A percentile compares a stretch with the other conserved stretches of the same genome.
phyloP scores from a whole-genome alignment of 164 flowering plant genomes.

The Nymphaea colorata region DNA sequence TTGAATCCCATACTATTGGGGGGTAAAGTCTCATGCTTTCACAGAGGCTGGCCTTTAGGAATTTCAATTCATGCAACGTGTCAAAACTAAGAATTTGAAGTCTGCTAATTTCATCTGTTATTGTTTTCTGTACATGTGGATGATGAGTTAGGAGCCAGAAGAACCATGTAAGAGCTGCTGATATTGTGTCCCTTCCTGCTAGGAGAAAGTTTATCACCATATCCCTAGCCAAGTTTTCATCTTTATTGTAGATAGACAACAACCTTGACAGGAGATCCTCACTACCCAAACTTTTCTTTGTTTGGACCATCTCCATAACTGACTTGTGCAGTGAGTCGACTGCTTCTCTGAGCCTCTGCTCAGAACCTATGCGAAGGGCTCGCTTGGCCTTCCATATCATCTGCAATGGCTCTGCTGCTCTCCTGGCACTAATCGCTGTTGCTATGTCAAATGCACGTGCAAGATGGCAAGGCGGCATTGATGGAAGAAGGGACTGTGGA shows the following conservation, averaged over 20 bases:
- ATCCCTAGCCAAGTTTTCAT: conserved; percentile 31
- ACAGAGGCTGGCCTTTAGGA: conserved; percentile 52
- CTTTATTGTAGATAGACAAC: conserved; percentile 7
- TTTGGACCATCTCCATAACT: conserved; percentile 33
- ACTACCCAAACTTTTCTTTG: neutral
- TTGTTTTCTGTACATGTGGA: conserved; percentile 20
- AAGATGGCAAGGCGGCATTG: conserved; percentile 21
- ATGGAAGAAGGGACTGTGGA: conserved; percentile 35
- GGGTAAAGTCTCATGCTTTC: conserved; percentile 83
- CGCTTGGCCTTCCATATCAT: conserved; percentile 62
- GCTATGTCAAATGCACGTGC: conserved; percentile 54
- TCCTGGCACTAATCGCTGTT: conserved; percentile 42
- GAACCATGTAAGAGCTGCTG: conserved; percentile 90
- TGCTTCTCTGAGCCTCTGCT: conserved; percentile 36
- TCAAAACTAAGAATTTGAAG: conserved; percentile 15
- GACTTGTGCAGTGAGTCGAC: conserved; percentile 24
- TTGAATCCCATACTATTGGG: conserved; percentile 63
- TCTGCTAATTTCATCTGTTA: no score
- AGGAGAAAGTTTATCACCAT: conserved; percentile 74
- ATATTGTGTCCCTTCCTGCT: conserved; percentile 85
- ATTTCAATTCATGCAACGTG: conserved; percentile 40
- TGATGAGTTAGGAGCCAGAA: conserved; percentile 26
- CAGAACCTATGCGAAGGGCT: conserved; percentile 39
- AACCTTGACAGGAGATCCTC: conserved; percentile 41
- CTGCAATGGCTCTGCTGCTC: conserved; percentile 37